Evolutionary conservation across 345 rosid species (phyloP).

Genomic region (Moringa oleifera): DNA sequence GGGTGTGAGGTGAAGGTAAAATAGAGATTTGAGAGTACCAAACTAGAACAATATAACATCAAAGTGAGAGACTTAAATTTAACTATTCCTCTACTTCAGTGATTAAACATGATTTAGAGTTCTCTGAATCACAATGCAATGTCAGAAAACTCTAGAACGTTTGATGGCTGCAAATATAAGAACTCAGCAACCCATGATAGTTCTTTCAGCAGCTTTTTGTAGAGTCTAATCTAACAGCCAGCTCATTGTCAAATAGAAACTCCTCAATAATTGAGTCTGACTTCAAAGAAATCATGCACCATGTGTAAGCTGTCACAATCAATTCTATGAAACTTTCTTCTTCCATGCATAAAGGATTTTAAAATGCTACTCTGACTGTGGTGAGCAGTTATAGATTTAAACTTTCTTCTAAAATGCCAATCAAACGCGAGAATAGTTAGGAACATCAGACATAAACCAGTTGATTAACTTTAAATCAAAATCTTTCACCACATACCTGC

Average conservation of each 20-base stretch:
- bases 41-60: background rate
- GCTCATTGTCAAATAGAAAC: background rate
- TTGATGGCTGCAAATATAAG: background rate
- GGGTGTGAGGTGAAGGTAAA: no score
- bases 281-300: background rate
- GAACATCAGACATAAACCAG: no score
- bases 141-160: background rate
- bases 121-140: background rate
- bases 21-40: background rate
- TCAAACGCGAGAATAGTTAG: no score
- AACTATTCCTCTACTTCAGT: background rate
- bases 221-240: background rate
- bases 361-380: background rate
- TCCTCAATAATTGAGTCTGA: background rate
- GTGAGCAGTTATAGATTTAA: no score
- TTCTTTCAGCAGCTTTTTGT: background rate
- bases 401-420: no score
- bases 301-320: background rate
- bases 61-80: constrained; percentile 6
- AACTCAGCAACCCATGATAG: background rate
- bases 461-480: background rate
- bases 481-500: constrained; percentile 50
- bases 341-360: background rate
- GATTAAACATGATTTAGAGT: background rate
- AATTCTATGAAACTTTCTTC: background rate